Base-by-base conservation (phyloP, 768 basidiomycete species). In the Tylopilus sp. region DNA sequence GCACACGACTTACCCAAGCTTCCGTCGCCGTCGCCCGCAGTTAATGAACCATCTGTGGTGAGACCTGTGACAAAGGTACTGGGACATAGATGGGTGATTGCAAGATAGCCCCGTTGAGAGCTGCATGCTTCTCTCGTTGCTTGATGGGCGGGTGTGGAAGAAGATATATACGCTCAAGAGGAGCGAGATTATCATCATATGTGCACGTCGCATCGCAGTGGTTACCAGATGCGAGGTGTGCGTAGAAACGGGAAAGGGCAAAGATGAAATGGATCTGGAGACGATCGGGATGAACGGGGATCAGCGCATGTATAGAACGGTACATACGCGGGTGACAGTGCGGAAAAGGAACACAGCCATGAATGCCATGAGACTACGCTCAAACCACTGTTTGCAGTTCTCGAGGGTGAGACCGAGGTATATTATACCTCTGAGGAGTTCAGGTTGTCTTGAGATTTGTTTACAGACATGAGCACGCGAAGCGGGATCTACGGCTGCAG, bases 351-450 rank as follows among this genome's bases (percentile, higher is more conserved):
- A 77, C 40, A 82, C 64, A 2, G 75, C 80, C 43, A 88, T 71
- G 30, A 80, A 74, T 0, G 73, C 82, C 52, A 86, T 64, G 28
- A 83, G 75, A 8, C 79, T 85, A 36, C 81, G 76, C 63, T 85
- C 86, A 42, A 89, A 76, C 85, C 85, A 88, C 51, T 78, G 76
- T 62, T 91, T 89, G 64, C 90, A 91, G 57, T 89, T 88, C 69
- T 91, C 88, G 39, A 87, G 68, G 59, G 78, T 86, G 59, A 91
- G 73, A 0, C 88, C 88, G 61, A 86, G 77, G 62, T 87, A 85
- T 44, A 79, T 74, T 69, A 88, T 68, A 57, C 81, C 81, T 9
- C 81, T 80, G 69, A 90, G 77, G 38, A 91, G 71, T 63, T 90
- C 88, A 17, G 88, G 84, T 48, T 89, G 85, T 44, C 82, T 76